Base-by-base conservation (phyloP, 257 asterid genomes). In the Penstemon newberryi region DNA sequence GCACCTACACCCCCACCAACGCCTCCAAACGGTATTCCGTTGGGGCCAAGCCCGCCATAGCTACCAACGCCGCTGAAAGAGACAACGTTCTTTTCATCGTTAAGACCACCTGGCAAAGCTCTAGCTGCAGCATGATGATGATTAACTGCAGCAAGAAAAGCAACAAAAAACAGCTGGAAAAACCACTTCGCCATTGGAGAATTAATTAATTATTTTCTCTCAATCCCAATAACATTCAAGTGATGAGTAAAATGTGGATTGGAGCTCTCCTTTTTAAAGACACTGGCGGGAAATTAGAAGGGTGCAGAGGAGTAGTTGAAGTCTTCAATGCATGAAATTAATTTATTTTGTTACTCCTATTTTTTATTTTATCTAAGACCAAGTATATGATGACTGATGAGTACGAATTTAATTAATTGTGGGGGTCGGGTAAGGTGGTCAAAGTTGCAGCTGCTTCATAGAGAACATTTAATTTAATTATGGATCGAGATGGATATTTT, bases 21-120 rank as follows among this genome's bases (percentile, higher is more conserved):
- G 2, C 89, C 87, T 7, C 84, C 89, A 19, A 67, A 77, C 0
- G 89, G 89, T 0, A 84, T 70, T 10, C 87, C 89, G 36, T 54
- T 70, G 73, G 46, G 37, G 6, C 86, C 89, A 65, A 83, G 33
- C 55, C 86, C 86, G 50, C 55, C 25, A 73, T 59, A 79, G 77
- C 73, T 64, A 0, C 89, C 90, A 3, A 60, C 38, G 49, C 87
- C 90, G 13, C 83, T 77, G 72, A 67, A 72, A 2, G 33, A 1
- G 49, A 70, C 50, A 12, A 67, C 42, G 66, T 82, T 82, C 79
- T 81, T 84, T 43, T 81, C 78, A 56, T 82, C 80, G 5, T 72
- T 9, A 38, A 79, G 79, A 11, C 80, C 78, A 9, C 41, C 78
- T 0, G 85, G 76, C 42, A 75, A n/a, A 25, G 43, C 72, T 65